Evolutionary conservation across 257 asterid genomes (phyloP), one percentile per base, ranked within the genome.

Genomic region (Solanum corneliomulleri): DNA sequence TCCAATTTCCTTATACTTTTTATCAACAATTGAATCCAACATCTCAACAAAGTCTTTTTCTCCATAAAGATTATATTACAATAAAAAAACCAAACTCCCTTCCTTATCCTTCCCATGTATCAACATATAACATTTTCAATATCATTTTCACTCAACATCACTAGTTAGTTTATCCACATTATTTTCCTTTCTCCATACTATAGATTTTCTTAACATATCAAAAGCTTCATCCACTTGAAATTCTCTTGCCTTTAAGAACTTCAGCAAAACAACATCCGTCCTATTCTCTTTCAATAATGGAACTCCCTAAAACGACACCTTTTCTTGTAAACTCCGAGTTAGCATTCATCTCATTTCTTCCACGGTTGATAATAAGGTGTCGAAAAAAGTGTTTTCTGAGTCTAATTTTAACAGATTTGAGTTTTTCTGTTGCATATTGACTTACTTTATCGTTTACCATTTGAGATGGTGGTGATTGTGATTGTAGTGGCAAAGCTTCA

Each of bases 201-300:
- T 90, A 33, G 92, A 94, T 29, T 83, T 93, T 86, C 92, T 94
- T 18, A 94, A 91, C 96, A 94, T 94, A 70, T 87, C 7, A 23
- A 92, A 91, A 9, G 98, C 94, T 11, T 94, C 94, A 66, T 93
- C 92, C 56, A 92, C 94, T 87, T 92, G 91, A 76, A 93, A 94
- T 27, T 94, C 95, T 21, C 95, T 90, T 0, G 98, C 98, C 83
- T 94, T 85, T 49, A 94, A 68, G 91, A 94, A 93, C 69, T 94
- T 93, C 44, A 94, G 94, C 66, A 94, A 94, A 64, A 94, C 87
- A 2, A 86, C 92, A 16, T 94, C 95, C 18, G 91, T 92, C 75
- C 86, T 91, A 83, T 89, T 93, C 37, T 94, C 97, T 6, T 88
- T 90, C 0, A 94, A 88, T 11, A 93, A 93, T 3, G 93, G 94